Percentiles rank a stretch among this genome's conserved stretches.
These are phyloP conservation scores for Fagopyrum homotropicum DNA, from an alignment of 148 eudicot genomes.

Conservation along the genomic window DNA sequence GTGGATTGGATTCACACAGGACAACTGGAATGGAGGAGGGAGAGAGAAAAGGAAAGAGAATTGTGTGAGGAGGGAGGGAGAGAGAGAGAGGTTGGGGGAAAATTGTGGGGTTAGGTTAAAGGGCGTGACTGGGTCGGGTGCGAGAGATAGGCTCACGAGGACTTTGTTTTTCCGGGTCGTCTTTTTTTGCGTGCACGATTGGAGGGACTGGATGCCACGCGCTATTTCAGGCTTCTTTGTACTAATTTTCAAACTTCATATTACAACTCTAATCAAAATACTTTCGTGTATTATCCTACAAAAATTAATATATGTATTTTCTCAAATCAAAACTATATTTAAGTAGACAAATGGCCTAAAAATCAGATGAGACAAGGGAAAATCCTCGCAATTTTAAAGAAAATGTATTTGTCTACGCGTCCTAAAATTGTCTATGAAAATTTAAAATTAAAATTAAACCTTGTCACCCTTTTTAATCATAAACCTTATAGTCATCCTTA, in stretches of 20 bases:
- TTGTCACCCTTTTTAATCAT: too few relatives aligned
- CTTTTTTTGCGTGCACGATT: constrained; percentile 13
- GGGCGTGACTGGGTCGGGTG: constrained; percentile 10
- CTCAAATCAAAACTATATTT: too few relatives aligned
- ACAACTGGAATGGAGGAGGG: background rate
- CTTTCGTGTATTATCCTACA: too few relatives aligned
- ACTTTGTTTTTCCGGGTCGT: constrained; percentile 11
- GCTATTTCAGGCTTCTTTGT: background rate
- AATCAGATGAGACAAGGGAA: too few relatives aligned
- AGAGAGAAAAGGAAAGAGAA: constrained; percentile 9
- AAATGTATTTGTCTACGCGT: too few relatives aligned
- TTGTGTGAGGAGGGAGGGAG: background rate
- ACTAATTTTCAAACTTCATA: background rate
- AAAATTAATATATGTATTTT: too few relatives aligned
- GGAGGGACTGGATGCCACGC: background rate
- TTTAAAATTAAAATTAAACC: too few relatives aligned
- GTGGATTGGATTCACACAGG: background rate
- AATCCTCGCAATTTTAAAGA: too few relatives aligned
- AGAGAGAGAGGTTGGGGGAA: background rate
- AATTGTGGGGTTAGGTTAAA: constrained; percentile 12
- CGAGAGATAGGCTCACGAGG: constrained; percentile 11
- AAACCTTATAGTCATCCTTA: too few relatives aligned
- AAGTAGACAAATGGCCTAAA: too few relatives aligned
- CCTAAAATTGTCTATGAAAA: too few relatives aligned
- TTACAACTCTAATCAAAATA: background rate